phyloP scores from a whole-genome alignment of 1,139 yeast genomes.

The Protomyces lactucae-debilis region DNA sequence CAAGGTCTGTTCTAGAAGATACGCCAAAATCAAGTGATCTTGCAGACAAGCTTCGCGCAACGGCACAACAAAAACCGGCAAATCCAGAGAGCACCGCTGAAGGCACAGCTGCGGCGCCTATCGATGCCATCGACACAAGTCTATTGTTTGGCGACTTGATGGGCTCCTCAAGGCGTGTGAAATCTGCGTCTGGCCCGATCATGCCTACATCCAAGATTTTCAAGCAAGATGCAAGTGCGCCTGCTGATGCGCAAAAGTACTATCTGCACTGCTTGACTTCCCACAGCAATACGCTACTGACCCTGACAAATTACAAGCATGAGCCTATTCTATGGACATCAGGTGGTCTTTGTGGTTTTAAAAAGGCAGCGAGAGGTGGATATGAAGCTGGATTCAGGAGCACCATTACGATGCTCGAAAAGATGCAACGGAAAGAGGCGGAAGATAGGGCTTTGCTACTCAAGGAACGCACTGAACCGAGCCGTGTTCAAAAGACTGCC shows the following conservation, averaged over 20 bases:
- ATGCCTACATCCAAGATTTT: background rate
- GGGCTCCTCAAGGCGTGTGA: background rate
- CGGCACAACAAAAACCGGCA: background rate
- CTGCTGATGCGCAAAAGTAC: conserved; percentile 9
- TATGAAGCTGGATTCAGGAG: conserved; percentile 61
- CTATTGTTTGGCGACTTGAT: background rate
- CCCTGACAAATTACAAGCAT: conserved; percentile 25
- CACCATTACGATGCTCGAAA: conserved; percentile 22
- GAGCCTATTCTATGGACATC: conserved; percentile 31
- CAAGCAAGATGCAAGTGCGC: background rate
- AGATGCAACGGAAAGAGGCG: conserved; percentile 18
- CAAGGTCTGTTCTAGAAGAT: background rate
- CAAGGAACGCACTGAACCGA: conserved; percentile 63
- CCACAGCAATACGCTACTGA: conserved; percentile 27
- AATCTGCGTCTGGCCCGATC: background rate
- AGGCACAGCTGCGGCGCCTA: background rate
- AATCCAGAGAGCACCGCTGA: background rate
- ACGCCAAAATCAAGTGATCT: background rate
- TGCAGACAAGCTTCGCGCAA: background rate
- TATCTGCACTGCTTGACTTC: conserved; percentile 26
- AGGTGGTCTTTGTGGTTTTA: conserved; percentile 43
- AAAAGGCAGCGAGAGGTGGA: conserved; percentile 61
- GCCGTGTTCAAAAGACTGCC: conserved; percentile 62
- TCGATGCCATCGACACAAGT: background rate
- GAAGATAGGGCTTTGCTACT: conserved; percentile 9